These are phyloP conservation scores for Malassezia caprae DNA, from an alignment of 1,284 basidiomycete genomes.

Conservation along the genomic window DNA sequence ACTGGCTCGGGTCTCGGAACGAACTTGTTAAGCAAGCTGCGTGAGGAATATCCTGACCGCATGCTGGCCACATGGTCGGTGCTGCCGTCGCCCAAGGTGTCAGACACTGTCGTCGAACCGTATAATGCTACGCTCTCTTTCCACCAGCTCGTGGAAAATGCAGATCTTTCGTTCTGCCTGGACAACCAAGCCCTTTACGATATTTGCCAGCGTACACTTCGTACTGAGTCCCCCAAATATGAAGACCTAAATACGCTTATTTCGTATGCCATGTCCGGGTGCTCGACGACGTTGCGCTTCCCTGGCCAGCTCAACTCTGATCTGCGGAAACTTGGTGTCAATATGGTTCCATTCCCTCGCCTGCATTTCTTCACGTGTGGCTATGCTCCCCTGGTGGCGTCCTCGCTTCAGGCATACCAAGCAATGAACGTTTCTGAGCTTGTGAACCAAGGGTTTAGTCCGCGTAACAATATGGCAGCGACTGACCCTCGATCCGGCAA, in stretches of 20 bases:
- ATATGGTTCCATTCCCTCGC: slow-evolving; percentile 55
- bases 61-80: slow-evolving; percentile 90
- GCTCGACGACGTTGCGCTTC: slow-evolving; percentile 80
- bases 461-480: slow-evolving; percentile 56
- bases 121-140: slow-evolving; percentile 84
- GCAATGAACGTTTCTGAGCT: slow-evolving; percentile 45
- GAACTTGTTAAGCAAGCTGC: slow-evolving; percentile 47
- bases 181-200: slow-evolving; percentile 93
- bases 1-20: slow-evolving; percentile 45
- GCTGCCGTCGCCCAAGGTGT: slow-evolving; percentile 83
- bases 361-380: slow-evolving; percentile 49
- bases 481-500: slow-evolving; percentile 60
- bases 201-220: slow-evolving; percentile 66
- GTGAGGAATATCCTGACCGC: slow-evolving; percentile 54
- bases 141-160: slow-evolving; percentile 79
- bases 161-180: slow-evolving; percentile 78
- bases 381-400: slow-evolving; percentile 48
- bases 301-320: slow-evolving; percentile 91
- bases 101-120: slow-evolving; percentile 89
- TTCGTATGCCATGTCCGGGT: slow-evolving; percentile 76
- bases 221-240: slow-evolving; percentile 54
- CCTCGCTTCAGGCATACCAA: slow-evolving; percentile 54
- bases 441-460: slow-evolving; percentile 43
- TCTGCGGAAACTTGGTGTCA: slow-evolving; percentile 82
- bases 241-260: slow-evolving; percentile 54